Evolutionary conservation across 108 stramenopile species (phyloP).

Genomic region (Pseudonitzschia pungens): DNA sequence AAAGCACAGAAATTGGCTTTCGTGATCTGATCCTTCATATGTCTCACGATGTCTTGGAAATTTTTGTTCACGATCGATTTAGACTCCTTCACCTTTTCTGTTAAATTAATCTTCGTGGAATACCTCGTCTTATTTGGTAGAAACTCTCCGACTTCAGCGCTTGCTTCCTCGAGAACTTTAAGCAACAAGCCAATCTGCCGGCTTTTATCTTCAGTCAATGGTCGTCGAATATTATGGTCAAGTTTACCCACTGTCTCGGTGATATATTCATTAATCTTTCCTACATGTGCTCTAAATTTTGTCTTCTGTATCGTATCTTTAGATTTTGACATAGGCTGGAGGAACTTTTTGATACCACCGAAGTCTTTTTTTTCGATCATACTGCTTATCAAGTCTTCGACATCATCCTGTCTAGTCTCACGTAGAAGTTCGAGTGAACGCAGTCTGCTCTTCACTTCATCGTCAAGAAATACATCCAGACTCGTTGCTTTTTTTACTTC

Average conservation of each 20-base stretch:
- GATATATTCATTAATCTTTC: constrained; percentile 30
- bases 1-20: neutral
- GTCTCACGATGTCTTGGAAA: neutral
- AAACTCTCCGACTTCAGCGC: constrained; percentile 27
- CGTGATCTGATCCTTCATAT: neutral
- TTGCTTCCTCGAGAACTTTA: constrained; percentile 32
- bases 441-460: constrained; percentile 35
- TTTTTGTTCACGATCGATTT: neutral
- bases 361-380: constrained; percentile 48
- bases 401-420: constrained; percentile 43
- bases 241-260: constrained; percentile 4
- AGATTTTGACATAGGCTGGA: constrained; percentile 40
- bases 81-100: no score
- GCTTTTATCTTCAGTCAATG: constrained; percentile 17
- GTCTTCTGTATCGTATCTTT: constrained; percentile 52
- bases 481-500: constrained; percentile 32
- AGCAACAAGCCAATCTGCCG: constrained; percentile 28
- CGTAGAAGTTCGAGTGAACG: constrained; percentile 36
- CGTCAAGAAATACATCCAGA: constrained; percentile 37
- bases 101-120: neutral
- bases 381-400: constrained; percentile 34
- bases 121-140: neutral
- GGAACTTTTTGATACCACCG: constrained; percentile 40
- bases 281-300: constrained; percentile 29
- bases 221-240: neutral